These are phyloP conservation scores for Podospora fimiseda DNA, from an alignment of 495 filamentous ascomycete species.

Conservation along the genomic window DNA sequence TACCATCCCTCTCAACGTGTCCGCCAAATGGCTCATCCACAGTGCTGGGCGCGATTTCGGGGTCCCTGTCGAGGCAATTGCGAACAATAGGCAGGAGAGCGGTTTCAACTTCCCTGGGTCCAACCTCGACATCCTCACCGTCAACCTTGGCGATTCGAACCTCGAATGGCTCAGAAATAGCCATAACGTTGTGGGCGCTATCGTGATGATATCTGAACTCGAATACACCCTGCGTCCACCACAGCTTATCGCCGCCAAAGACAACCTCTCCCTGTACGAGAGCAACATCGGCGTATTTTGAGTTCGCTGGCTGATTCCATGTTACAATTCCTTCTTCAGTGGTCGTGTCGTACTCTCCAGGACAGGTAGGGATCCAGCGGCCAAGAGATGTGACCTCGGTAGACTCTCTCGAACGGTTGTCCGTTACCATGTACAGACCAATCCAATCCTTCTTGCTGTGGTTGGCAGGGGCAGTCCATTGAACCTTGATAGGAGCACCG, in stretches of 20 bases:
- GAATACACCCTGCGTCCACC: conserved; percentile 93
- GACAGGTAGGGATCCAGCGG: conserved; percentile 78
- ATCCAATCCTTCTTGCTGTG: conserved; percentile 95
- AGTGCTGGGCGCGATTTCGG: conserved; percentile 79
- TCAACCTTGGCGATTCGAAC: conserved; percentile 75
- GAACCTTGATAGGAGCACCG: conserved; percentile 82
- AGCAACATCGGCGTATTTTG: conserved; percentile 45
- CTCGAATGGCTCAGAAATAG: conserved; percentile 89
- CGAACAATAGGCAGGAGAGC: conserved; percentile 74
- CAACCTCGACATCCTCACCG: conserved; percentile 54
- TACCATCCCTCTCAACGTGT: conserved; percentile 75
- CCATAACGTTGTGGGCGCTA: conserved; percentile 92
- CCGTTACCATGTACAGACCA: conserved; percentile 87
- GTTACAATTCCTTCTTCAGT: conserved; percentile 73
- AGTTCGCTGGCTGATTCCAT: conserved; percentile 48
- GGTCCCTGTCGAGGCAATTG: conserved; percentile 89
- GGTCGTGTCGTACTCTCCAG: conserved; percentile 68
- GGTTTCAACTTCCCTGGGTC: conserved; percentile 53
- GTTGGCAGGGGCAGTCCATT: conserved; percentile 85
- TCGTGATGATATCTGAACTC: conserved; percentile 97
- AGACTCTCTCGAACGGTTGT: conserved; percentile 78
- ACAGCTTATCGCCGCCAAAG: conserved; percentile 89
- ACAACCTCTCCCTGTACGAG: conserved; percentile 70
- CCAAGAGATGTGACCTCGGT: conserved; percentile 82
- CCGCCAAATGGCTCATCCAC: conserved; percentile 76